Conservation (phyloP, 805 yeast species). For the Saccharomycopsis sp. region DNA sequence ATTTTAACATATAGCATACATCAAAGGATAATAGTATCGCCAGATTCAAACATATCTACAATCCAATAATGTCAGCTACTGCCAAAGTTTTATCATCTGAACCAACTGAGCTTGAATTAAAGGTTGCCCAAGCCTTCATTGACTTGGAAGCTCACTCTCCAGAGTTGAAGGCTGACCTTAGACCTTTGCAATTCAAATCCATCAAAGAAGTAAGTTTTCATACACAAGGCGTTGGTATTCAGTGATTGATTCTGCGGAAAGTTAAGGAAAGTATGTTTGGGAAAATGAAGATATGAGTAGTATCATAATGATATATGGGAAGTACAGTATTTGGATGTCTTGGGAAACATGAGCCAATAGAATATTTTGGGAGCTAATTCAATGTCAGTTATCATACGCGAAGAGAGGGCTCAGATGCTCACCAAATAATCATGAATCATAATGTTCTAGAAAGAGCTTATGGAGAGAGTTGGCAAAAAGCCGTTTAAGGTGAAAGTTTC, state of each 20-base stretch:
- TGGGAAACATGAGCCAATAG: too few species aligned
- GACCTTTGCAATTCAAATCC: conserved; percentile 98
- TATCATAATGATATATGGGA: too few species aligned
- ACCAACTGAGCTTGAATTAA: conserved; percentile 98
- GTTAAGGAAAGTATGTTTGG: not conserved
- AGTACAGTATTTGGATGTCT: too few species aligned
- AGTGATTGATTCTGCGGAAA: too few species aligned
- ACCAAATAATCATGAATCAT: too few species aligned
- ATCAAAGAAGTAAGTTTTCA: conserved; percentile 68
- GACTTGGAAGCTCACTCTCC: conserved; percentile 92
- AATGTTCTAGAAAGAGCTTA: too few species aligned
- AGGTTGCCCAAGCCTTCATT: conserved; percentile 96
- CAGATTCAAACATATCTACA: conserved; percentile 4
- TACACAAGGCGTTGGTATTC: too few species aligned
- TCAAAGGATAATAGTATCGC: not conserved
- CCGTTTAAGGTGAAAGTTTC: too few species aligned
- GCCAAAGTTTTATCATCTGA: conserved; percentile 90
- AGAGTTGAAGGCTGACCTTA: conserved; percentile 95
- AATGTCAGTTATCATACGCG: too few species aligned
- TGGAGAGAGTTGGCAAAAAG: too few species aligned
- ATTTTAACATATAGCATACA: not conserved
- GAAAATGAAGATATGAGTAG: not conserved
- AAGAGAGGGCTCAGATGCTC: too few species aligned
- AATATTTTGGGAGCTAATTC: too few species aligned
- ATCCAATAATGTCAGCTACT: conserved; percentile 82